Evolutionary conservation across 2,329 filamentous ascomycete species (phyloP), one percentile per base, ranked within the genome.

Genomic region (Tympanopsis confertula): DNA sequence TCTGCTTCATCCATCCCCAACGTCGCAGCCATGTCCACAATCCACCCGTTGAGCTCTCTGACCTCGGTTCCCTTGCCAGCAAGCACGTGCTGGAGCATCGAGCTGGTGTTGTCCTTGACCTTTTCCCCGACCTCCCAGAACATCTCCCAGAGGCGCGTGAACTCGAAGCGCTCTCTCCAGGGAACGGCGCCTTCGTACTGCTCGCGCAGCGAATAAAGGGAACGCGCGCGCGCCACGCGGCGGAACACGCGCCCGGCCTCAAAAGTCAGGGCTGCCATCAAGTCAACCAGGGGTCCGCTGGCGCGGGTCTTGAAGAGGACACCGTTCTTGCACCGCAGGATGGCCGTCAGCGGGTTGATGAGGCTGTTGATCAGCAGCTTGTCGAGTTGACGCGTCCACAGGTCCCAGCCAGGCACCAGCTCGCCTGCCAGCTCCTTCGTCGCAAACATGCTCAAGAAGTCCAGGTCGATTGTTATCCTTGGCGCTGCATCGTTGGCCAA

Each of bases 271-370:
- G 74, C 61, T 33, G 81, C 74, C 51, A 88, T 78, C 4, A 84
- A 65, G 19, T 63, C 65, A 0, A 69, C 68, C 13, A 84, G 51
- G 13, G 65, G 57, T 7, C 55, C 50, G 5, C 50, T 45, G 41
- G 66, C 22, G 7, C 7, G 65, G 43, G 77, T 73, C 44, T 69
- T 68, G 13, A 94, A 75, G 0, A 95, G 56, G 4, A 69, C 68
- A n/a, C 87, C 86, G 47, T 95, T 95, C 43, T 74, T 74, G 52
- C 79, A 81, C 38, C 82, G 70, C 39, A 91, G 65, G 7, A 95
- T 60, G 1, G 80, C 82, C 0, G 86, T 91, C n/a, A 95, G 61
- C 0, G 89, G 86, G 51, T 94, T 93, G 49, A 95, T 75, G 20
- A 88, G 65, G 24, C 75, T 69, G 52, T 94, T 94, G 37, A 88